phyloP scores from a whole-genome alignment of 805 yeast species.

The Candida quercuum region DNA sequence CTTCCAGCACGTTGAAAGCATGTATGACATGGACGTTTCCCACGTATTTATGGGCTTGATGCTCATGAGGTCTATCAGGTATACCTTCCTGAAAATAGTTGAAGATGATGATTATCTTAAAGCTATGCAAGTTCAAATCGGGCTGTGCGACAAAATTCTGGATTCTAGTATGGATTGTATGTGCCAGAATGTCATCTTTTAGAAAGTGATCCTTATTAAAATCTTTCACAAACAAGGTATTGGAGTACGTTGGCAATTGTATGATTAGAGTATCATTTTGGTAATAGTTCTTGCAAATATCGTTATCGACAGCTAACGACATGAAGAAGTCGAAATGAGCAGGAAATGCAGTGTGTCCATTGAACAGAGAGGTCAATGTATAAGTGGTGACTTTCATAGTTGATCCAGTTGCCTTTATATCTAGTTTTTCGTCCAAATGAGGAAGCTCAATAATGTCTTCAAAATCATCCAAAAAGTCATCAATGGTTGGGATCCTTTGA shows the following conservation, averaged over 20 bases:
- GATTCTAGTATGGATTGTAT: slow-evolving; percentile 14
- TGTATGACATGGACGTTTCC: slow-evolving; percentile 20
- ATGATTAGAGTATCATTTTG: slow-evolving; percentile 18
- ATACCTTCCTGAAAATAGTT: slow-evolving; percentile 20
- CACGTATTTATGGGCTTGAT: slow-evolving; percentile 21
- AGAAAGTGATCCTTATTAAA: slow-evolving; percentile 14
- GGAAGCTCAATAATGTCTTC: slow-evolving; percentile 17
- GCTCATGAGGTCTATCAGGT: slow-evolving; percentile 20
- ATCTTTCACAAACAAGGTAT: slow-evolving; percentile 20
- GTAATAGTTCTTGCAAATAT: slow-evolving; percentile 11
- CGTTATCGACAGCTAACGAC: slow-evolving; percentile 15
- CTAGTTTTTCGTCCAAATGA: slow-evolving; percentile 9
- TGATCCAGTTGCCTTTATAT: slow-evolving; percentile 14
- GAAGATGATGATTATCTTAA: slow-evolving; percentile 16
- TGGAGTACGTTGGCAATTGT: slow-evolving; percentile 18
- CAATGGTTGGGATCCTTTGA: slow-evolving; percentile 14
- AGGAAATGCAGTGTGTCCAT: slow-evolving; percentile 17
- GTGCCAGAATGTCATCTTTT: slow-evolving; percentile 13
- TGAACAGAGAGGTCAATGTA: slow-evolving; percentile 14
- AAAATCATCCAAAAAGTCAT: slow-evolving; percentile 21
- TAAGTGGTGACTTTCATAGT: slow-evolving; percentile 12
- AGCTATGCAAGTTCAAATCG: slow-evolving; percentile 9
- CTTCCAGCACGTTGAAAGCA: slow-evolving; percentile 14
- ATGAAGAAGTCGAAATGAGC: slow-evolving; percentile 16
- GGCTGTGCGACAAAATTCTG: slow-evolving; percentile 14